Evolutionary conservation across 495 filamentous ascomycete genomes (phyloP), one percentile per base, ranked within the genome.

Genomic region (Pseudoneurospora amorphoporcata): DNA sequence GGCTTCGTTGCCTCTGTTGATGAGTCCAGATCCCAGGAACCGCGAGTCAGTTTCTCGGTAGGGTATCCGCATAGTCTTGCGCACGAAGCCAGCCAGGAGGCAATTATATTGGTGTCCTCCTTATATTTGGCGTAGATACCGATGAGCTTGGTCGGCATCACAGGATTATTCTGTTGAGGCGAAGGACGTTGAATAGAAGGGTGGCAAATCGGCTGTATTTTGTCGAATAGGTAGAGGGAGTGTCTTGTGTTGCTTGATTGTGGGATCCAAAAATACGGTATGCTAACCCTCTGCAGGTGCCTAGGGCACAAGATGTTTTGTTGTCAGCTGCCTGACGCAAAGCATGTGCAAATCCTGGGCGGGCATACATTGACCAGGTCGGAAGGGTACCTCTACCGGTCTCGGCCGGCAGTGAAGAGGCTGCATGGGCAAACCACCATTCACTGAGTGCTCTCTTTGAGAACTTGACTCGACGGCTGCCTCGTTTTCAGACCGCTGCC

Each of bases 91-190:
- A 87, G 83, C 85, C 85, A 87, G 14, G 81, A 80, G 45, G 85
- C 85, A 69, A 87, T 81, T 1, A 71, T 76, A 71, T 84, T 78
- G 23, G 83, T 86, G 72, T 87, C 86, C 39, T 75, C 75, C 73
- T 87, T 87, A 73, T 87, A 88, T 72, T 81, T 80, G 14, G 75
- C 75, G 74, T 86, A 86, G 43, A 77, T 82, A 69, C 80, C 81
- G 73, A 80, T 74, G 10, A 86, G 76, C 17, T n/a, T 45, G 17
- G 42, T n/a, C 8, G 42, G 42, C 42, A 45, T n/a, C 42, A 45
- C n/a, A 1, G 23, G 23, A 23, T 0, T 23, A 2, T 45, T 45
- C 23, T 45, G 17, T 45, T 17, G 42, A n/a, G 2, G 17, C n/a
- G 9, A 2, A n/a, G 42, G 17, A n/a, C 42, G 23, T 23, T 45